Base-by-base conservation (phyloP, 2,329 filamentous ascomycete species). In the Parafenestella ontariensis region DNA sequence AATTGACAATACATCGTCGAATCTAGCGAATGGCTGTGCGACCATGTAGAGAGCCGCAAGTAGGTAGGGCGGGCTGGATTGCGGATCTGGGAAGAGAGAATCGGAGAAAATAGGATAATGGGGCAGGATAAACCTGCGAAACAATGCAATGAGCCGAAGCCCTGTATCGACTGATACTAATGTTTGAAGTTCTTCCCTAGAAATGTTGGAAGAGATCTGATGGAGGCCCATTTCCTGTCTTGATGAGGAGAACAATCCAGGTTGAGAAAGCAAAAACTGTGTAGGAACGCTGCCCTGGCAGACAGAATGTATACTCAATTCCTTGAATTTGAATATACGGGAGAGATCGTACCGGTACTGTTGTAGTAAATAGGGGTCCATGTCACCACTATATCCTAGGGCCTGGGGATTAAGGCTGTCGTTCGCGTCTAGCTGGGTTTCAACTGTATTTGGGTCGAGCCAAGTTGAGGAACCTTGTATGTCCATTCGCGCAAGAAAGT, bases 81-180 rank as follows among this genome's bases (percentile, higher is more conserved):
- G 45, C 10, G 49, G 42, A 18, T 42, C 42, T 26, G 49, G 49
- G 23, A 50, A 50, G 7, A 23, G 26, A 24, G n/a, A 34, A 17
- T 57, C 54, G 13, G 54, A 53, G 28, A 57, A 57, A 17, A 54
- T 54, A 11, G 49, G 54, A 41, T 54, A 57, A 36, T 57, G 49
- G 18, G 54, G 26, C 18, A 57, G 23, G n/a, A 57, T 44, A 18
- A 53, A 54, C 10, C 34, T 49, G 18, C 54, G 50, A 36, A 49
- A 54, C 18, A 54, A 39, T 1, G 52, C 15, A 46, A 54, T 46
- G 17, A 54, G 46, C 28, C 52, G 42, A 36, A 15, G 6, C 34
- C 46, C 52, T 33, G 41, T 54, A 26, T 54, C 52, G 17, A 39
- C 17, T 20, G 52, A 21, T 2, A 54, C 52, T 8, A 54, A 26